These are phyloP conservation scores for Dictyostelium firmibasis DNA, from an alignment of 78 protist genomes.

Conservation along the genomic window DNA sequence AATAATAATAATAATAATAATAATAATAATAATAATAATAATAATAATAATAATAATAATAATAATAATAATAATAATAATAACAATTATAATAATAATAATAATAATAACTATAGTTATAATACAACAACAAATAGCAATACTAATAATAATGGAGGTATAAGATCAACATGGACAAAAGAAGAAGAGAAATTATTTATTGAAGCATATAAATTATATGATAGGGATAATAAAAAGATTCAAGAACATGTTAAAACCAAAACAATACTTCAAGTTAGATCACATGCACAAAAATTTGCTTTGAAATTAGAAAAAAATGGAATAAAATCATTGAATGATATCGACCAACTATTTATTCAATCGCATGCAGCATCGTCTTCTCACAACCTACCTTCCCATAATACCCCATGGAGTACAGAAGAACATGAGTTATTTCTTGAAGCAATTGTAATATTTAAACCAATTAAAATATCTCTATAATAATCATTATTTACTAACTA, in stretches of 20 bases:
- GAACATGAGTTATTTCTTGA: conserved; percentile 34
- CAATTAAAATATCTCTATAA: no score
- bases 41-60: not conserved
- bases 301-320: not conserved
- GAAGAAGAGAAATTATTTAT: conserved; percentile 29
- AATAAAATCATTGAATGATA: not conserved
- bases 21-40: no score
- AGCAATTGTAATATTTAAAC: not conserved
- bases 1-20: not conserved
- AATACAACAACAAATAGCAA: not conserved
- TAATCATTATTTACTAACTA: no score
- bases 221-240: conserved; percentile 48
- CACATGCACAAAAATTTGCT: conserved; percentile 22
- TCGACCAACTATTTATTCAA: not conserved
- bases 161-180: conserved; percentile 48
- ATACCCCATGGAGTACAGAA: conserved; percentile 40
- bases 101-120: not conserved
- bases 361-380: not conserved
- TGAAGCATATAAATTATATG: conserved; percentile 21
- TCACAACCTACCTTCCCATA: conserved; percentile 26
- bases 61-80: not conserved
- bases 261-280: conserved; percentile 17
- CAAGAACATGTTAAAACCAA: conserved; percentile 26
- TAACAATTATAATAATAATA: not conserved
- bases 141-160: not conserved